phyloP scores from a whole-genome alignment of 108 stramenopile genomes.

The Stephanodiscus triporus region DNA sequence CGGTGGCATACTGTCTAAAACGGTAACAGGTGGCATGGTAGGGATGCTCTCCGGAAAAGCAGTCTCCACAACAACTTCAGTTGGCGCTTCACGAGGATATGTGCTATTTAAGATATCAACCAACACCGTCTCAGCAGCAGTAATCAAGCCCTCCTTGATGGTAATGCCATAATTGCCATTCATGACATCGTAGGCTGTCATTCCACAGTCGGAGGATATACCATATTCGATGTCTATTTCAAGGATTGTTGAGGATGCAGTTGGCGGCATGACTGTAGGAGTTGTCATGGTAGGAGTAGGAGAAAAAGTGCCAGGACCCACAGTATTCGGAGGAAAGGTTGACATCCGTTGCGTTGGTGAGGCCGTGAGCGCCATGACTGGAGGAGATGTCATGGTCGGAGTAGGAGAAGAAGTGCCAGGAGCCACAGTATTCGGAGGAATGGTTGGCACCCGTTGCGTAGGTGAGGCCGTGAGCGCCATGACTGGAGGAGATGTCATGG shows the following conservation, averaged over 20 bases:
- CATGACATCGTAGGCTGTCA: slow-evolving; percentile 39
- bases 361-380: background rate
- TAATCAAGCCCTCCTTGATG: slow-evolving; percentile 31
- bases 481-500: background rate
- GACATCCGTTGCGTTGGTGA: no score
- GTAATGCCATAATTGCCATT: slow-evolving; percentile 29
- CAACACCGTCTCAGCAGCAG: slow-evolving; percentile 22
- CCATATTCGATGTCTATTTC: slow-evolving; percentile 13
- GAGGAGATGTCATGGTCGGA: no score
- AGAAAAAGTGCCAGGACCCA: no score
- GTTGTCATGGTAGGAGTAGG: no score
- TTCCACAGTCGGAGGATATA: slow-evolving; percentile 43
- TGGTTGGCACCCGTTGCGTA: no score
- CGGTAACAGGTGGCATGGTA: background rate
- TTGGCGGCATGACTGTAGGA: background rate
- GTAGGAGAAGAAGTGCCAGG: no score
- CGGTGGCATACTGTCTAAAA: no score
- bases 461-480: no score
- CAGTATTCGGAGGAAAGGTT: no score
- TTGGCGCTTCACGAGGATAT: slow-evolving; percentile 20
- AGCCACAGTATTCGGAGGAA: no score
- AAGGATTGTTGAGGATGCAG: background rate
- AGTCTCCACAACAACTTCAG: background rate
- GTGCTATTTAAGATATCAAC: slow-evolving; percentile 39
- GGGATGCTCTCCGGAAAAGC: background rate